Percentiles rank a stretch among this genome's conserved stretches.
These are phyloP conservation scores for Cucurbitaria berberidis DNA, from an alignment of 2,329 filamentous ascomycete genomes.

Conservation along the genomic window DNA sequence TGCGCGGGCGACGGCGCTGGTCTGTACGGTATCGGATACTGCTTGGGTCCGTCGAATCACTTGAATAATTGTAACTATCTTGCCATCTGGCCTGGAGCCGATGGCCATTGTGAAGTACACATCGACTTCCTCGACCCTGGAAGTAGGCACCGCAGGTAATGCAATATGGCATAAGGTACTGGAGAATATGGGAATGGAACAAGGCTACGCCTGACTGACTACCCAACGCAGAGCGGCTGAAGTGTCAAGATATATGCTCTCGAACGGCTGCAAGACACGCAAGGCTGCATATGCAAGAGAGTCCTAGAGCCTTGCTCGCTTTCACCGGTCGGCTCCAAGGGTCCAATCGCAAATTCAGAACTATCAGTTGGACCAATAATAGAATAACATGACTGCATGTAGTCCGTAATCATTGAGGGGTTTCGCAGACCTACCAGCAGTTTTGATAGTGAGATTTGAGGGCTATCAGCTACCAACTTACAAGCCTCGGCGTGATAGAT, in stretches of 20 bases:
- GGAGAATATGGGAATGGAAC: not conserved
- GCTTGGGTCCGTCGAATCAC: slow-evolving; percentile 8
- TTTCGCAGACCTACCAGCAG: not conserved
- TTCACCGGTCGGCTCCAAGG: slow-evolving; percentile 16
- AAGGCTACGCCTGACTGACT: not conserved
- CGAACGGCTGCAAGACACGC: slow-evolving; percentile 7
- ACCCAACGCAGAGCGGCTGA: not conserved
- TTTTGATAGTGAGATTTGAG: not conserved
- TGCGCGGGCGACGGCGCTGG: not conserved
- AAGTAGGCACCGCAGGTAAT: slow-evolving; percentile 9
- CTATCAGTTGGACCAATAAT: not conserved
- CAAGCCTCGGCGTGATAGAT: not conserved
- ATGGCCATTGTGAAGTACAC: slow-evolving; percentile 15
- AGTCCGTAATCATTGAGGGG: not conserved
- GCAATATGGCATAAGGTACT: slow-evolving; percentile 21
- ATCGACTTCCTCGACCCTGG: slow-evolving; percentile 19
- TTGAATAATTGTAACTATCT: slow-evolving; percentile 8
- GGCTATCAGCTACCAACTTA: not conserved
- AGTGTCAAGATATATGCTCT: slow-evolving; percentile 1
- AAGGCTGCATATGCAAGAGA: slow-evolving; percentile 17
- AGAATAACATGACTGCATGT: not conserved
- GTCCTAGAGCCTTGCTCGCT: slow-evolving; percentile 11
- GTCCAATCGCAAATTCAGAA: slow-evolving; percentile 3
- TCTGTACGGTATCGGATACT: slow-evolving; percentile 10
- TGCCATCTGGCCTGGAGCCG: not conserved